These are phyloP conservation scores for Aspergillus sclerotioniger DNA, from an alignment of 495 filamentous ascomycete genomes.

Conservation along the genomic window DNA sequence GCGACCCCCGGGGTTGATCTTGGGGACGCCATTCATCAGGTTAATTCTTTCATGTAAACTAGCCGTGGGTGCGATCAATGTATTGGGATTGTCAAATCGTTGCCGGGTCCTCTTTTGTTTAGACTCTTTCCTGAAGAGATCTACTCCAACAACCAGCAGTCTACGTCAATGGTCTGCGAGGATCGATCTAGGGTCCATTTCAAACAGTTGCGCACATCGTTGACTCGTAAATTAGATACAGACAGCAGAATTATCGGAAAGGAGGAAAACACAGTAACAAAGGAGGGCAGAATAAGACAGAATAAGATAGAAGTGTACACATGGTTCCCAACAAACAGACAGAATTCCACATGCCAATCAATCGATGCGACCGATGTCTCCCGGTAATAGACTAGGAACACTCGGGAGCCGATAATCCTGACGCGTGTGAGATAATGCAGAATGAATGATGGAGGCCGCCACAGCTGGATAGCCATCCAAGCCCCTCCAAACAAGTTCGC, in stretches of 20 bases:
- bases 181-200: neutral
- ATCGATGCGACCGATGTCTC: neutral
- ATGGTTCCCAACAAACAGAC: neutral
- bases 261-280: neutral
- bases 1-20: neutral
- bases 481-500: neutral
- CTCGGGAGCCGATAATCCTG: neutral
- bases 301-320: neutral
- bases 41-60: neutral
- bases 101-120: neutral
- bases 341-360: neutral
- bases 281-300: neutral
- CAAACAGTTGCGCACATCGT: constrained; percentile 15
- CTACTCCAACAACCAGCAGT: too few species aligned
- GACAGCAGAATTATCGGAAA: neutral
- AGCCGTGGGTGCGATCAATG: neutral
- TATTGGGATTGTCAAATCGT: neutral
- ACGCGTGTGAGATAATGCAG: constrained; percentile 2
- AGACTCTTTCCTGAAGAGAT: too few species aligned
- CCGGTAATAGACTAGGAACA: neutral
- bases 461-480: neutral
- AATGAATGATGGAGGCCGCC: constrained; percentile 5
- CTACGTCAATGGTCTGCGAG: neutral
- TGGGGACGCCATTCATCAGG: neutral
- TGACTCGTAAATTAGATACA: constrained; percentile 19